These are phyloP conservation scores for Lactarius akahatsu DNA, from an alignment of 768 basidiomycete species.

Conservation along the genomic window DNA sequence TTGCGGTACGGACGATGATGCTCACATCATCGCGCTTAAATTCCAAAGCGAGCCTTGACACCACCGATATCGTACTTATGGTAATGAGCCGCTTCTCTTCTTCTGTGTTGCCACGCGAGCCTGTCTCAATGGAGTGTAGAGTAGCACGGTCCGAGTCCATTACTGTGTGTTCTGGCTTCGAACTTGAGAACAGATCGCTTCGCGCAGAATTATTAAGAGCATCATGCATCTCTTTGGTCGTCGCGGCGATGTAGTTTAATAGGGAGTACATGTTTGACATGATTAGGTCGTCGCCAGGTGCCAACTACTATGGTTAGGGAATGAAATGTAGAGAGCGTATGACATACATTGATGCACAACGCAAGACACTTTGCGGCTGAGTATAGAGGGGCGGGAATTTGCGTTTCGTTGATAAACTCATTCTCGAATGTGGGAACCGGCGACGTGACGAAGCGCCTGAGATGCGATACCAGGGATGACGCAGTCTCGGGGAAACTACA, in stretches of 20 bases:
- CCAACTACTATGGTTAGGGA: conserved; percentile 49
- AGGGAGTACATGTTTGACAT: conserved; percentile 98
- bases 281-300: conserved; percentile 83
- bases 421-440: conserved; percentile 88
- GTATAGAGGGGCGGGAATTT: conserved; percentile 72
- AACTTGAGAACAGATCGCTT: conserved; percentile 26
- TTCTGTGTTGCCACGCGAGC: conserved; percentile 67
- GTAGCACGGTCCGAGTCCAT: conserved; percentile 44
- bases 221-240: conserved; percentile 74
- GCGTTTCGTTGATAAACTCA: conserved; percentile 70
- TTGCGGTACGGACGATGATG: not conserved
- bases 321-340: not conserved
- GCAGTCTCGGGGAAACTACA: conserved; percentile 81
- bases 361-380: conserved; percentile 91
- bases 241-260: conserved; percentile 85
- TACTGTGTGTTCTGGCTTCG: conserved; percentile 28
- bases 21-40: conserved; percentile 79
- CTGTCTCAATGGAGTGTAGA: conserved; percentile 58
- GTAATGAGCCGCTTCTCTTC: conserved; percentile 84
- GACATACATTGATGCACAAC: conserved; percentile 76
- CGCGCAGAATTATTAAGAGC: conserved; percentile 43
- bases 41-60: conserved; percentile 83
- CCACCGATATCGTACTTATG: conserved; percentile 89
- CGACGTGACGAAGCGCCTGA: conserved; percentile 85
- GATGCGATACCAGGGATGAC: conserved; percentile 65